Evolutionary conservation across 2,329 filamentous ascomycete genomes (phyloP), one percentile per base, ranked within the genome.

Genomic region (Hyphodiscus sp.): DNA sequence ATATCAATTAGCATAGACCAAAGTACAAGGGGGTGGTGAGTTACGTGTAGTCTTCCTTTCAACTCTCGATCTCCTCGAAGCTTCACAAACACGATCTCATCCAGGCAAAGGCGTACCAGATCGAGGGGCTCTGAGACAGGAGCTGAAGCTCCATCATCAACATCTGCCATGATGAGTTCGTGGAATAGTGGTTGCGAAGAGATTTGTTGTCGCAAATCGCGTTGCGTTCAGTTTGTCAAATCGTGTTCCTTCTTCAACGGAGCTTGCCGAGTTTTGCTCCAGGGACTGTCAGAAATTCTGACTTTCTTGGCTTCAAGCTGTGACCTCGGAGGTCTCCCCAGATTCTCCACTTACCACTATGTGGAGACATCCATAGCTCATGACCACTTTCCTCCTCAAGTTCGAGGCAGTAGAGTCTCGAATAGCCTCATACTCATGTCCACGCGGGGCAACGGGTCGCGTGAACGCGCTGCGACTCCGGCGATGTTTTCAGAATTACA

Each of bases 71-170:
- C 94, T 64, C 94, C 94, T 68, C 94, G 83, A 61, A 99, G 80
- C 81, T 97, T 97, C 62, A 99, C 92, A 72, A 96, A 95, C 49
- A 99, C 94, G 45, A 94, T 83, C 73, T 99, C 94, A 71, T 97
- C 92, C 47, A 99, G 82, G 63, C 92, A 89, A 53, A 99, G 82
- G 63, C 91, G 89, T 63, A 99, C 94, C 43, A 99, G 84, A 72
- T 97, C 94, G 67, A 99, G 86, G 52, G 95, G 92, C 76, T 99
- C 92, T 50, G 91, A 85, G 53, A 91, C 87, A 53, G 87, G 80
- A 63, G 79, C 77, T 50, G 77, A 70, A 54, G 81, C 77, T 62
- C 85, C 83, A 68, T 91, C 87, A 68, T 87, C 89, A 59, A 78
- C 80, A 72, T 96, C 91, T 64, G 91, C 88, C 91, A 96, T 96